Conservation (phyloP, 345 rosid species). For the Hirschfeldia incana region DNA sequence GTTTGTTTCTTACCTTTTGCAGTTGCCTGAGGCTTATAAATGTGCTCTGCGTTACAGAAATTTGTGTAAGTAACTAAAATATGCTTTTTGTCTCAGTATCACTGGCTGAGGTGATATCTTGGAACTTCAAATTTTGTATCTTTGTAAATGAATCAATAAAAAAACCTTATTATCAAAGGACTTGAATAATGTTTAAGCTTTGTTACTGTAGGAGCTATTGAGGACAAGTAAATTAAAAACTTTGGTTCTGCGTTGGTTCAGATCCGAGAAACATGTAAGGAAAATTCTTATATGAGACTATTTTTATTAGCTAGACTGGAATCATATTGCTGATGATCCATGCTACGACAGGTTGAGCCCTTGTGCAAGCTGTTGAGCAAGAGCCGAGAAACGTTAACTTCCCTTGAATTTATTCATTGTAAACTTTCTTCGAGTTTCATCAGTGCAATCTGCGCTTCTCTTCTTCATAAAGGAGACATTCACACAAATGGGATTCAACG, state of each 20-base stretch:
- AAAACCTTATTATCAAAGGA: not conserved
- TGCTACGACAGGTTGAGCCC: constrained; percentile 60
- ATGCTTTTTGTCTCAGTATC: constrained; percentile 8
- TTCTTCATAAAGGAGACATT: constrained; percentile 32
- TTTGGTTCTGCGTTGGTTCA: constrained; percentile 63
- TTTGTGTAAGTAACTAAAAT: constrained; percentile 57
- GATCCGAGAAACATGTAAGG: constrained; percentile 72
- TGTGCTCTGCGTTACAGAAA: constrained; percentile 71
- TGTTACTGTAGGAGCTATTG: constrained; percentile 61
- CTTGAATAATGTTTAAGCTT: not conserved
- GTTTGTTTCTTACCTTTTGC: constrained; percentile 38
- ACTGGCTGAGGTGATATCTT: not conserved
- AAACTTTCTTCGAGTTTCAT: constrained; percentile 57
- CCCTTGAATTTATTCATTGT: constrained; percentile 79
- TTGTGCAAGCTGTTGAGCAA: constrained; percentile 70
- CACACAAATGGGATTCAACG: constrained; percentile 50
- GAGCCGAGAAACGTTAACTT: constrained; percentile 60
- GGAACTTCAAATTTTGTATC: constrained; percentile 3
- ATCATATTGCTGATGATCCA: constrained; percentile 16
- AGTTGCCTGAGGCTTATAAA: constrained; percentile 81
- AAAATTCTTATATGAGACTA: not conserved
- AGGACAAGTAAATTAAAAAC: constrained; percentile 59
- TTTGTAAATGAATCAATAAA: constrained; percentile 13
- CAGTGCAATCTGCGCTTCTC: constrained; percentile 52
- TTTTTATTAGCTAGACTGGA: constrained; percentile 6